A percentile compares a stretch with the other conserved stretches of the same genome.
phyloP scores from a whole-genome alignment of 164 flowering plant genomes.

The Tetracentron sinense region DNA sequence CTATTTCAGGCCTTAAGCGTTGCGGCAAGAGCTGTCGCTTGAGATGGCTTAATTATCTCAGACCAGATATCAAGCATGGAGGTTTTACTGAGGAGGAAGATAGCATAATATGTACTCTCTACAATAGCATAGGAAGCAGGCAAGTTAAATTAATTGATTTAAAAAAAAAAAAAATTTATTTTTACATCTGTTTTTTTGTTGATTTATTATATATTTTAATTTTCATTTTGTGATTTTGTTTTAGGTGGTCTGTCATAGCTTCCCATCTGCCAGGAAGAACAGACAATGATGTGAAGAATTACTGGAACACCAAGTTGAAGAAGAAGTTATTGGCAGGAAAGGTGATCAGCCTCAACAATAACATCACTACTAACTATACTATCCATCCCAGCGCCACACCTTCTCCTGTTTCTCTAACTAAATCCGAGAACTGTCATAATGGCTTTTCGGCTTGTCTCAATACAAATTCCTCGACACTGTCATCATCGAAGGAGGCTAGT shows the following conservation, averaged over 20 bases:
- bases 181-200: not conserved
- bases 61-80: conserved; percentile 74
- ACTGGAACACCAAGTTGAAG: conserved; percentile 82
- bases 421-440: not conserved
- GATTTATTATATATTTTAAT: not conserved
- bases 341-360: not conserved
- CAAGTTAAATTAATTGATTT: too few species aligned
- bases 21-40: conserved; percentile 83
- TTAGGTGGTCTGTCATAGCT: conserved; percentile 77
- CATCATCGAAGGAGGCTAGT: conserved; percentile 7
- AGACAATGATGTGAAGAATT: conserved; percentile 76
- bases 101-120: conserved; percentile 40
- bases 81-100: conserved; percentile 73
- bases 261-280: conserved; percentile 70
- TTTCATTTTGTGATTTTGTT: not conserved
- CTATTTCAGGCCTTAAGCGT: conserved; percentile 53
- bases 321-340: conserved; percentile 42
- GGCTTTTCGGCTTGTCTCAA: conserved; percentile 3
- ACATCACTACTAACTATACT: conserved; percentile 1
- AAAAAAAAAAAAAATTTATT: too few species aligned
- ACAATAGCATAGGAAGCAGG: conserved; percentile 62
- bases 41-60: conserved; percentile 76
- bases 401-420: conserved; percentile 9
- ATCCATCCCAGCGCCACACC: conserved; percentile 3
- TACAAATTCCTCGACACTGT: not conserved